These are phyloP conservation scores for Agaricus blazei DNA, from an alignment of 768 basidiomycete species.

Conservation along the genomic window DNA sequence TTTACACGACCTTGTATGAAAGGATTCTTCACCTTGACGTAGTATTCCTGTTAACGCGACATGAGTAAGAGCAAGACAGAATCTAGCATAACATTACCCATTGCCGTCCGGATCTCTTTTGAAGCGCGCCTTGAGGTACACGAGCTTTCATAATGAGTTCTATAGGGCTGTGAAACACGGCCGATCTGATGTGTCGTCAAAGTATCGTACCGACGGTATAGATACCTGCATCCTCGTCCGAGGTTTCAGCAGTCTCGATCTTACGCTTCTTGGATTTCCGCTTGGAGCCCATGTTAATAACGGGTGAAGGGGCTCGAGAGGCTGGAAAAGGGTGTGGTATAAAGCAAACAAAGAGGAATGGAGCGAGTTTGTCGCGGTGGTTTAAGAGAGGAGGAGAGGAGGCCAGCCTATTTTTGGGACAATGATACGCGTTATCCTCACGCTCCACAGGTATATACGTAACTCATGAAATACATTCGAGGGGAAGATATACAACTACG, in stretches of 20 bases:
- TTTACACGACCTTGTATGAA: not conserved
- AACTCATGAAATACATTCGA: too few species aligned
- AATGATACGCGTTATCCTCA: not conserved
- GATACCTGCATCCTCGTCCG: conserved; percentile 5
- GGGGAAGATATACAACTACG: not conserved
- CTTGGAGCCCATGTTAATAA: conserved; percentile 7
- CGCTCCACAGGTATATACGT: not conserved
- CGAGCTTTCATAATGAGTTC: conserved; percentile 62
- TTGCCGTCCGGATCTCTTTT: conserved; percentile 15
- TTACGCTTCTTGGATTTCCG: conserved; percentile 13
- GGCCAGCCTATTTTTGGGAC: not conserved
- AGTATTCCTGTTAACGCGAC: conserved; percentile 44
- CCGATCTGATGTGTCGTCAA: not conserved
- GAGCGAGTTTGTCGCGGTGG: not conserved
- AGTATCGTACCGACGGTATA: conserved; percentile 4
- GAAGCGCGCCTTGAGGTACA: conserved; percentile 25
- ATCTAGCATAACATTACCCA: conserved; percentile 1
- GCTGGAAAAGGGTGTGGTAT: not conserved
- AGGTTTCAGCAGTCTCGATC: not conserved
- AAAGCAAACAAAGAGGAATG: not conserved
- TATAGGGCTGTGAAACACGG: conserved; percentile 17
- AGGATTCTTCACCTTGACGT: conserved; percentile 50
- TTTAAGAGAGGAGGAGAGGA: not conserved
- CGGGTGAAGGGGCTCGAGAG: not conserved
- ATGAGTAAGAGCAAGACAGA: not conserved